phyloP scores from a whole-genome alignment of 106 monocot genomes.

The Phalaenopsis aphrodite region DNA sequence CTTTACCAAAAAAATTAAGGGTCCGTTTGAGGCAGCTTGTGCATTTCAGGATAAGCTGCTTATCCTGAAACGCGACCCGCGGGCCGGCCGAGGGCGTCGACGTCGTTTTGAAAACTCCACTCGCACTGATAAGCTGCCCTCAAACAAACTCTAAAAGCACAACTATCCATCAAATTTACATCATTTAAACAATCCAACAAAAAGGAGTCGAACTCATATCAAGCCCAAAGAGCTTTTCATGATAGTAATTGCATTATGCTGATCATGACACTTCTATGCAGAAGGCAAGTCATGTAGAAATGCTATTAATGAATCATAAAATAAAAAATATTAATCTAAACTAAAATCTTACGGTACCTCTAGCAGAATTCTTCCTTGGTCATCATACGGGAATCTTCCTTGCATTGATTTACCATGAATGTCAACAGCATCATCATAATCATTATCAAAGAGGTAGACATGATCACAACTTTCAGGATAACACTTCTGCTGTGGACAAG shows the following conservation, averaged over 20 bases:
- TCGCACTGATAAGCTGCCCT: too few relatives aligned
- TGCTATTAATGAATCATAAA: not conserved
- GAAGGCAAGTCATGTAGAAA: not conserved
- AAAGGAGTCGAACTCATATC: not conserved
- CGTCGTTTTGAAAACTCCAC: too few relatives aligned
- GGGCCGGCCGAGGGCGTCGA: too few relatives aligned
- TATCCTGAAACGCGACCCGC: too few relatives aligned
- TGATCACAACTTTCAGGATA: constrained; percentile 75
- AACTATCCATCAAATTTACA: not conserved
- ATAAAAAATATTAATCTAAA: not conserved
- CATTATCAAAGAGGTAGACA: constrained; percentile 84
- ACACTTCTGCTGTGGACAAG: constrained; percentile 44
- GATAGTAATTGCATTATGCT: not conserved
- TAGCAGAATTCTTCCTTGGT: constrained; percentile 54
- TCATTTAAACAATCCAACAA: not conserved
- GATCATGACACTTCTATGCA: not conserved
- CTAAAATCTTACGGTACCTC: constrained; percentile 43
- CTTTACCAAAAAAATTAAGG: constrained; percentile 3
- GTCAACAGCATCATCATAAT: constrained; percentile 68
- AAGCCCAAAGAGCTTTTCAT: not conserved
- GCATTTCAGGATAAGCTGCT: too few relatives aligned
- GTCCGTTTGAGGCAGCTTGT: too few relatives aligned
- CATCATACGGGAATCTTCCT: constrained; percentile 87
- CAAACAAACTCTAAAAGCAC: too few relatives aligned
- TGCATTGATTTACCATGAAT: constrained; percentile 53